These are phyloP conservation scores for Russula earlei DNA, from an alignment of 768 basidiomycete species.

Conservation along the genomic window DNA sequence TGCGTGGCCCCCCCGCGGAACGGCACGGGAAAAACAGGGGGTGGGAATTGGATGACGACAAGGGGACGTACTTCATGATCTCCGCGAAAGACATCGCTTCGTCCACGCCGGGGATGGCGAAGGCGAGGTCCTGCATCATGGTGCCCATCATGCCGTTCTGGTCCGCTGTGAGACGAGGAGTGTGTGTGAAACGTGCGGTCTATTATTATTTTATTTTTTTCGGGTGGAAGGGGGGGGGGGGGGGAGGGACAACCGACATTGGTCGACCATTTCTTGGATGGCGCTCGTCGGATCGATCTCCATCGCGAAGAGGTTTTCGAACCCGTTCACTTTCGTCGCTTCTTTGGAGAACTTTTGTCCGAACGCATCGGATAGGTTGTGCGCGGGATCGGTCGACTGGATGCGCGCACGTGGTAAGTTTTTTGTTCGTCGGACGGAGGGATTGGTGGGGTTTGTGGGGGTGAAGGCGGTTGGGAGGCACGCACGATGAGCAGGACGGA, in stretches of 20 bases:
- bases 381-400: constrained; percentile 98
- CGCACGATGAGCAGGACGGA: constrained; percentile 95
- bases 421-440: too few species aligned
- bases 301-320: constrained; percentile 95
- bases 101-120: constrained; percentile 98
- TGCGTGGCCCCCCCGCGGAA: too few species aligned
- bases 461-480: constrained; percentile 11
- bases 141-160: constrained; percentile 93
- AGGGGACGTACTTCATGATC: constrained; percentile 84
- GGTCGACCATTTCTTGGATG: constrained; percentile 98
- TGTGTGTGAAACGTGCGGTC: too few species aligned
- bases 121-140: constrained; percentile 99
- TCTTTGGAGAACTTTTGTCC: constrained; percentile 99
- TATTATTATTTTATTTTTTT: too few species aligned
- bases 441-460: not conserved
- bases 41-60: too few species aligned
- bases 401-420: not conserved
- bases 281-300: constrained; percentile 98
- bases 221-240: not conserved
- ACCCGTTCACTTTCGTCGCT: constrained; percentile 96
- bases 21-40: too few species aligned
- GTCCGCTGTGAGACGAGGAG: constrained; percentile 44
- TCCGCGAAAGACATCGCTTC: constrained; percentile 99
- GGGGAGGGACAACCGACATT: constrained; percentile 47
- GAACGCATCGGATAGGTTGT: constrained; percentile 97